Evolutionary conservation across 108 stramenopile genomes (phyloP).

Genomic region (Tribonema minus): DNA sequence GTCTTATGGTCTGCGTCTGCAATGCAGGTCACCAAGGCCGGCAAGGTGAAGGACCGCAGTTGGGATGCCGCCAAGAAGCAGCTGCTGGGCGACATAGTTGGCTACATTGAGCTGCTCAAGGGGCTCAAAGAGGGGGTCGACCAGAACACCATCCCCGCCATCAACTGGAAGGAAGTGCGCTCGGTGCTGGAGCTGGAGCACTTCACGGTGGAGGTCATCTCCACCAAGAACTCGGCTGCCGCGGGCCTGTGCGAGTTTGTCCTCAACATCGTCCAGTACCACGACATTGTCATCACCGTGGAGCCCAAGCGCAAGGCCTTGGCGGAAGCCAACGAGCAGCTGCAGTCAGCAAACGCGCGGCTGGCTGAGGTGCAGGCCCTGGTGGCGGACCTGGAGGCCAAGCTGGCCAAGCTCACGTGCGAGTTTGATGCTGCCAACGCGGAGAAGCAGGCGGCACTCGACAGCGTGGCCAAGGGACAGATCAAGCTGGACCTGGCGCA

Average conservation of each 20-base stretch:
- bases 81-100: slow-evolving; percentile 69
- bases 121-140: slow-evolving; percentile 66
- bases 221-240: slow-evolving; percentile 69
- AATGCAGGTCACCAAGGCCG: slow-evolving; percentile 59
- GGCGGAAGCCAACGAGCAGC: slow-evolving; percentile 62
- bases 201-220: slow-evolving; percentile 67
- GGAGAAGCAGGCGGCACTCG: slow-evolving; percentile 65
- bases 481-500: slow-evolving; percentile 71
- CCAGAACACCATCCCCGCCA: slow-evolving; percentile 53
- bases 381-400: slow-evolving; percentile 63
- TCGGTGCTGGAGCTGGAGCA: slow-evolving; percentile 66
- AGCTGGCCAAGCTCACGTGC: slow-evolving; percentile 54
- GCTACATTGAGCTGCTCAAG: slow-evolving; percentile 69
- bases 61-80: slow-evolving; percentile 77
- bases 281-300: slow-evolving; percentile 70
- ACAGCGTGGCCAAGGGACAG: slow-evolving; percentile 61
- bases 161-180: slow-evolving; percentile 69
- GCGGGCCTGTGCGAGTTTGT: slow-evolving; percentile 71
- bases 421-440: slow-evolving; percentile 56
- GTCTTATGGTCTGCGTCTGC: too few species aligned
- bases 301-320: slow-evolving; percentile 71
- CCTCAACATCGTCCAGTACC: slow-evolving; percentile 72
- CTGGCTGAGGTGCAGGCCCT: slow-evolving; percentile 54
- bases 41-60: slow-evolving; percentile 67
- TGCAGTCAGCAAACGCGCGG: slow-evolving; percentile 59